Base-by-base conservation (phyloP, 2,329 filamentous ascomycete genomes). In the Calonectria montana region DNA sequence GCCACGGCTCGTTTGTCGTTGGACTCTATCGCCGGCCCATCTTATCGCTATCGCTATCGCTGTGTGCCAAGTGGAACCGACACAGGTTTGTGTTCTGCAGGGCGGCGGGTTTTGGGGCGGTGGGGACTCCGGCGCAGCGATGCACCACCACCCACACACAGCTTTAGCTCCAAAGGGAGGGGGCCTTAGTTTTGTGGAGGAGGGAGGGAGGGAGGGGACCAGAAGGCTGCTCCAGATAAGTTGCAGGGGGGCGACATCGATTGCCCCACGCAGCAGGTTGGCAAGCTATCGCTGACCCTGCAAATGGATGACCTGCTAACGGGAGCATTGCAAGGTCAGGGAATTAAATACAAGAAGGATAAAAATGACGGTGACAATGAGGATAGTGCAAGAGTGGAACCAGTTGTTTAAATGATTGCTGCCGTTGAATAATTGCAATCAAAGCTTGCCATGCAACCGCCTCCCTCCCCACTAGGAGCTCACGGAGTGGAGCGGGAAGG, bases 21-120 rank as follows among this genome's bases (percentile, higher is more conserved):
- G 69, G 29, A 57, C 23, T 21, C 65, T 63, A 57, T 70, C 65
- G 25, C 35, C 27, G n/a, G 13, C 55, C 50, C 63, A 47, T 65
- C 73, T 77, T 77, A 75, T 76, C 75, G 68, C 65, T 77, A 73
- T 75, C 67, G 68, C 45, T 63, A 59, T 74, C 65, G 39, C 39
- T 21, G 43, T 25, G 45, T 53, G 9, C 2, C 31, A 37, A 15
- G 48, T 37, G 35, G 53, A 63, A 65, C 50, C 35, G 23, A 43
- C 39, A 27, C 29, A 55, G 18, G 53, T 12, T 39, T 35, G 53
- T 15, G 1, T 59, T 21, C 31, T 61, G 55, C 55, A 61, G 55
- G 31, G n/a, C 55, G 13, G 55, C 55, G 13, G 55, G 31, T 39
- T 41, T 61, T 35, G 50, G 61, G 61, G 61, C 27, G 43, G 61